Conservation (phyloP, 1,284 basidiomycete species). For the Leccinum angustisporum region DNA sequence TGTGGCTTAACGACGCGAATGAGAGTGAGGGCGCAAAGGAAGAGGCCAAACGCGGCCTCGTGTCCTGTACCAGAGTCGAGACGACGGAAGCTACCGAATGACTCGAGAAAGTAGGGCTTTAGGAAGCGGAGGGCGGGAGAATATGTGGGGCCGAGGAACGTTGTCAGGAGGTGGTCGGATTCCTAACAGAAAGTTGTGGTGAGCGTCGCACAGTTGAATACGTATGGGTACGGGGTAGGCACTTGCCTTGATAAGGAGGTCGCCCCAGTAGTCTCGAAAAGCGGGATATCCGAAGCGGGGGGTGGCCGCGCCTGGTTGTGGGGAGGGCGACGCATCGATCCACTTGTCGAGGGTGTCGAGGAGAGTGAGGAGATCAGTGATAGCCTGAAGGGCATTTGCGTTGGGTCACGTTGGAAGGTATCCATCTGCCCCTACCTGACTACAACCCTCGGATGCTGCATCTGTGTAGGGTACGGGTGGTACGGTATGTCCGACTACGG, state of each 20-base stretch:
- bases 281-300: slow-evolving; percentile 96
- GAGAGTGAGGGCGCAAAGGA: slow-evolving; percentile 68
- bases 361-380: slow-evolving; percentile 50
- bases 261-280: slow-evolving; percentile 83
- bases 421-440: slow-evolving; percentile 19
- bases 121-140: slow-evolving; percentile 56
- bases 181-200: slow-evolving; percentile 44
- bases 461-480: slow-evolving; percentile 18
- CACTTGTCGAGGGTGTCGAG: slow-evolving; percentile 74
- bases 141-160: slow-evolving; percentile 50
- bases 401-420: slow-evolving; percentile 2
- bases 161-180: slow-evolving; percentile 54
- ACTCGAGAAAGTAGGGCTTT: slow-evolving; percentile 75
- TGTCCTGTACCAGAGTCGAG: slow-evolving; percentile 98
- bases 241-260: slow-evolving; percentile 73
- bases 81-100: slow-evolving; percentile 89
- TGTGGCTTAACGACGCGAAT: slow-evolving; percentile 58
- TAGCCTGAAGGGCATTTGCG: slow-evolving; percentile 40
- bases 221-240: not conserved
- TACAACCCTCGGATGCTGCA: slow-evolving; percentile 1
- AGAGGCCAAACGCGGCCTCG: slow-evolving; percentile 86
- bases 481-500: slow-evolving; percentile 63
- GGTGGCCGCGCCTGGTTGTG: slow-evolving; percentile 51
- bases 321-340: slow-evolving; percentile 83
- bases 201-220: slow-evolving; percentile 3